phyloP scores from a whole-genome alignment of 768 basidiomycete genomes.

The Hirschioporus abietinus region DNA sequence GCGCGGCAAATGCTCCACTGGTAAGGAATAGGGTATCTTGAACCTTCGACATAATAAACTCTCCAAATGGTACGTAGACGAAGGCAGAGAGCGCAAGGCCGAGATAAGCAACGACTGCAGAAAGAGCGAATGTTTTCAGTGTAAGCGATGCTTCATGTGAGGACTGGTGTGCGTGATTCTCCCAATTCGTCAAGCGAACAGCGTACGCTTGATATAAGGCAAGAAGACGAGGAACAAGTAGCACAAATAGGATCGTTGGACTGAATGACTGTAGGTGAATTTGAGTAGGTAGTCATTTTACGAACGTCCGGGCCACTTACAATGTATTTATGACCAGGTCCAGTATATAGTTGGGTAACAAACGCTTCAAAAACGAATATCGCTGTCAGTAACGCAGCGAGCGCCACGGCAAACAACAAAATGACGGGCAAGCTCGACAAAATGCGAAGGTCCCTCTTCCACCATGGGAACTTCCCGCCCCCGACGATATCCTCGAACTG shows the following conservation, averaged over 20 bases:
- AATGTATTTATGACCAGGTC: slow-evolving; percentile 73
- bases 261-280: slow-evolving; percentile 51
- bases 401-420: slow-evolving; percentile 59
- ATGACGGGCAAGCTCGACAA: slow-evolving; percentile 70
- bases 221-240: slow-evolving; percentile 76
- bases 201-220: slow-evolving; percentile 68
- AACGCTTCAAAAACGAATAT: slow-evolving; percentile 92
- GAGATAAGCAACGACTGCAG: slow-evolving; percentile 85
- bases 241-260: slow-evolving; percentile 80
- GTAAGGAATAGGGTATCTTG: slow-evolving; percentile 24
- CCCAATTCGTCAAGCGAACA: slow-evolving; percentile 72
- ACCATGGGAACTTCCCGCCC: slow-evolving; percentile 49
- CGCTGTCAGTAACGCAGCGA: slow-evolving; percentile 66
- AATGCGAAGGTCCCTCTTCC: slow-evolving; percentile 64
- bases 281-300: background rate
- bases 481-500: slow-evolving; percentile 42
- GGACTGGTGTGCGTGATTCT: slow-evolving; percentile 83
- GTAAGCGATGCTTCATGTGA: slow-evolving; percentile 76
- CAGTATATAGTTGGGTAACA: slow-evolving; percentile 81
- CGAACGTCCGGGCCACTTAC: slow-evolving; percentile 40
- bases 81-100: slow-evolving; percentile 92
- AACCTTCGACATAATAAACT: slow-evolving; percentile 64
- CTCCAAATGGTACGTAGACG: slow-evolving; percentile 92
- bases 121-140: slow-evolving; percentile 85
- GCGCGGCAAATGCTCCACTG: slow-evolving; percentile 11